Evolutionary conservation across 805 yeast genomes (phyloP).

Genomic region (Myxozyma geophila): DNA sequence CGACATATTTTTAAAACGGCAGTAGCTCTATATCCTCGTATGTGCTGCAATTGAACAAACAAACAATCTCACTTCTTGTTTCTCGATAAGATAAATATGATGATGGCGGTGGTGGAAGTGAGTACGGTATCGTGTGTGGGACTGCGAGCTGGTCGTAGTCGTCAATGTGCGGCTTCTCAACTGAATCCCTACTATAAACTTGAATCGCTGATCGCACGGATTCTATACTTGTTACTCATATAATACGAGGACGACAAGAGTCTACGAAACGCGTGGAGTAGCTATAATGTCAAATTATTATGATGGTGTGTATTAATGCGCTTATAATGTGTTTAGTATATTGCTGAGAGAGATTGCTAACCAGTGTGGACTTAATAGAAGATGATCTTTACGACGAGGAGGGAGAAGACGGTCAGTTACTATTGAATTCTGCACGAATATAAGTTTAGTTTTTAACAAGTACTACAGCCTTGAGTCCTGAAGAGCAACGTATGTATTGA

Average conservation of each 20-base stretch:
- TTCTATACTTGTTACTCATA: background rate
- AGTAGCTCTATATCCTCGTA: too few species aligned
- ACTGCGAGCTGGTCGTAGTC: too few species aligned
- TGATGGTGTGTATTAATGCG: constrained; percentile 16
- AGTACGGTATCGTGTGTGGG: too few species aligned
- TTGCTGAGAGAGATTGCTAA: background rate
- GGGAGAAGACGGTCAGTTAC: constrained; percentile 17
- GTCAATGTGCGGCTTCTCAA: too few species aligned
- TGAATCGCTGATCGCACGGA: too few species aligned
- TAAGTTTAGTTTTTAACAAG: background rate
- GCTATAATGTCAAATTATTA: constrained; percentile 23
- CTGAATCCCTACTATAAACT: too few species aligned
- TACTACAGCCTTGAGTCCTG: constrained; percentile 38
- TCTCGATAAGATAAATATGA: too few species aligned
- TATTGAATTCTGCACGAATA: background rate
- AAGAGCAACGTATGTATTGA: constrained; percentile 38
- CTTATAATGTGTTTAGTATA: background rate
- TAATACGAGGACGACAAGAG: background rate
- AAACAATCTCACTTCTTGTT: background rate
- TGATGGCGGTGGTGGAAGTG: too few species aligned
- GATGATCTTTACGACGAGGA: constrained; percentile 38
- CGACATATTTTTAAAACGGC: constrained; percentile 4
- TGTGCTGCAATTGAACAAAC: background rate
- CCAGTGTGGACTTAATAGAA: constrained; percentile 12
- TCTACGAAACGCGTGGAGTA: background rate